Evolutionary conservation across 495 filamentous ascomycete genomes (phyloP), one percentile per base, ranked within the genome.

Genomic region (Podospora tetraspora): DNA sequence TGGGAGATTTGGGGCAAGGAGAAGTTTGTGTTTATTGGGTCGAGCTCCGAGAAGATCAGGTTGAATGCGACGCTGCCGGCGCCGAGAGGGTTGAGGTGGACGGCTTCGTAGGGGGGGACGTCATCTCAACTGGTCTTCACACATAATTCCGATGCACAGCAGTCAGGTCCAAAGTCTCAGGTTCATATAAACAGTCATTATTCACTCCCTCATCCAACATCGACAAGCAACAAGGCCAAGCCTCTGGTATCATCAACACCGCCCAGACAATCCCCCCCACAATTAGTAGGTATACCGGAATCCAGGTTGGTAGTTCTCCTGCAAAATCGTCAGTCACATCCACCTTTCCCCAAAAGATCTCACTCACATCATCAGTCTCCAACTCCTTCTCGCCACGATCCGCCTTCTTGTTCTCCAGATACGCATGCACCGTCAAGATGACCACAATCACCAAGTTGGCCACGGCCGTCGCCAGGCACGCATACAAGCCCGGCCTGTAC

Each of bases 1-100:
- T 97, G 94, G 94, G 85, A 87, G 62, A 69, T 83, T 22, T 63
- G 66, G 66, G 72, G 69, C 24, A 71, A 66, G 57, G 69, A 69
- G n/a, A 82, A 82, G 74, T 73, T 67, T 19, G 76, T 77, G 9
- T 74, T 78, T 69, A 69, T 83, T 30, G 79, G 80, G 4, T 72
- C 75, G 34, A 82, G 80, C 57, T 79, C 76, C 23, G n/a, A 29
- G 21, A 27, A 21, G 4, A 69, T 74, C 23, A 30, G 63, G 19
- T 32, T 74, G 59, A 69, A 74, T 24, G 37, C 69, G 13, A 70
- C 72, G 21, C 29, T 74, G 52, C 72, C 72, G 59, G 21, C 67
- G 7, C 66, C 66, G 12, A 43, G 10, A 16, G 63, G 68, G 16
- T 57, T 62, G 59, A 32, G 12, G 25, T 69, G 63, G 65, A 25